phyloP scores from a whole-genome alignment of 2,329 filamentous ascomycete genomes.

The Seiridium cupressi region DNA sequence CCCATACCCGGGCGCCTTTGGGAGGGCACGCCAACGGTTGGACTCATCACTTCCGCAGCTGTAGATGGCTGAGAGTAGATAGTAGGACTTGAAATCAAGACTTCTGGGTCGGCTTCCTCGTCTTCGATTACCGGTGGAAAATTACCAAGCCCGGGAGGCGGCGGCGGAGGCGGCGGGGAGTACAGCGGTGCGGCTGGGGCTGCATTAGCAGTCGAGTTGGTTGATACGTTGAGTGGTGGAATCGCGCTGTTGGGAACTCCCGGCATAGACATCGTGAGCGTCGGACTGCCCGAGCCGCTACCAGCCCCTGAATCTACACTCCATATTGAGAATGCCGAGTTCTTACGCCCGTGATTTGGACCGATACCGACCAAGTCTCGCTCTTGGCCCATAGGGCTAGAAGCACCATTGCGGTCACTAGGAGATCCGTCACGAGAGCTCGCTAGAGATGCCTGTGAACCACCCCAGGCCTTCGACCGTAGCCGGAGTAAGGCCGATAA shows the following conservation, averaged over 20 bases:
- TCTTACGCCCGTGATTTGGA: slow-evolving; percentile 41
- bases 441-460: slow-evolving; percentile 71
- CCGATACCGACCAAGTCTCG: slow-evolving; percentile 6
- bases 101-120: slow-evolving; percentile 25
- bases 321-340: slow-evolving; percentile 47
- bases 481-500: slow-evolving; percentile 71
- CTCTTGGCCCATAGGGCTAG: slow-evolving; percentile 39
- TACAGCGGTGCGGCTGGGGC: slow-evolving; percentile 16
- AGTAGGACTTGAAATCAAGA: slow-evolving; percentile 16
- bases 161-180: slow-evolving; percentile 20
- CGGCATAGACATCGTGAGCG: slow-evolving; percentile 41
- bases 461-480: slow-evolving; percentile 75
- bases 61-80: slow-evolving; percentile 17
- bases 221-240: slow-evolving; percentile 16
- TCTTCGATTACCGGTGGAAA: slow-evolving; percentile 39
- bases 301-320: slow-evolving; percentile 47
- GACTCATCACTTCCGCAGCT: slow-evolving; percentile 13
- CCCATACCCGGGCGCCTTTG: slow-evolving; percentile 33
- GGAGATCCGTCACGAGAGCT: slow-evolving; percentile 46
- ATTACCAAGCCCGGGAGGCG: slow-evolving; percentile 5
- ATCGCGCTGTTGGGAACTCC: slow-evolving; percentile 19
- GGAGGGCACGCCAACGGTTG: slow-evolving; percentile 15
- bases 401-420: slow-evolving; percentile 41
- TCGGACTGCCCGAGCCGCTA: slow-evolving; percentile 49
- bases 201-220: slow-evolving; percentile 16